Evolutionary conservation across 1,284 basidiomycete species (phyloP).

Genomic region (Papiliotrema flavescens): DNA sequence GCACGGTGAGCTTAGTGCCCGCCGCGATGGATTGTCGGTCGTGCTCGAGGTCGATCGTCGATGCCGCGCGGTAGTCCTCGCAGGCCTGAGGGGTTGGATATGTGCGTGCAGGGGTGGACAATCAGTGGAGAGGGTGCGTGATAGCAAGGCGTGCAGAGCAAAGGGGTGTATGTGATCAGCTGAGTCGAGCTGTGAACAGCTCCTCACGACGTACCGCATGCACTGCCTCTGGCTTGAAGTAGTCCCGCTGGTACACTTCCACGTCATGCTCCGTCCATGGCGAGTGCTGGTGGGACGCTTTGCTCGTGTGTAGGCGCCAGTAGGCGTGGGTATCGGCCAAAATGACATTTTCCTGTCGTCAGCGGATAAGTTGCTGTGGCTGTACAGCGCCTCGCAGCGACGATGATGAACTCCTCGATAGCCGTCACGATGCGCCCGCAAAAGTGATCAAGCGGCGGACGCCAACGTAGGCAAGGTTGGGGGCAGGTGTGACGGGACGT

Average conservation of each 20-base stretch:
- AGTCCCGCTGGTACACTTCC: constrained; percentile 20
- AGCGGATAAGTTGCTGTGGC: no score
- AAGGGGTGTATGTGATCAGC: background rate
- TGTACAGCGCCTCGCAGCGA: no score
- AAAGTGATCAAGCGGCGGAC: no score
- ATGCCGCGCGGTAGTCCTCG: constrained; percentile 49
- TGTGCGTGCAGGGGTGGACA: background rate
- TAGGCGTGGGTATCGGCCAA: constrained; percentile 23
- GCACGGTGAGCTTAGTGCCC: constrained; percentile 32
- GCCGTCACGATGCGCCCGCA: no score
- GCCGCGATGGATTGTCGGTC: constrained; percentile 32
- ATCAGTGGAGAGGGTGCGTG: background rate
- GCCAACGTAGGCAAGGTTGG: no score
- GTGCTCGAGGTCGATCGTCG: constrained; percentile 42
- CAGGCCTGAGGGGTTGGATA: constrained; percentile 22
- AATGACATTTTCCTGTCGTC: constrained; percentile 29
- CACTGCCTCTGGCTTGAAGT: constrained; percentile 19
- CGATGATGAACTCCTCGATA: no score
- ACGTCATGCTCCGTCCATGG: constrained; percentile 24
- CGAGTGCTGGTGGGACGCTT: constrained; percentile 15
- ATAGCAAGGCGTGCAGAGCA: no score
- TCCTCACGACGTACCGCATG: constrained; percentile 23
- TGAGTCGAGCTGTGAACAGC: background rate
- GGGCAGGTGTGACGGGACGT: background rate
- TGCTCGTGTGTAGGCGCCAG: constrained; percentile 19